Conservation (phyloP, 2,329 filamentous ascomycete genomes). For the Aspergillus neoniger region DNA sequence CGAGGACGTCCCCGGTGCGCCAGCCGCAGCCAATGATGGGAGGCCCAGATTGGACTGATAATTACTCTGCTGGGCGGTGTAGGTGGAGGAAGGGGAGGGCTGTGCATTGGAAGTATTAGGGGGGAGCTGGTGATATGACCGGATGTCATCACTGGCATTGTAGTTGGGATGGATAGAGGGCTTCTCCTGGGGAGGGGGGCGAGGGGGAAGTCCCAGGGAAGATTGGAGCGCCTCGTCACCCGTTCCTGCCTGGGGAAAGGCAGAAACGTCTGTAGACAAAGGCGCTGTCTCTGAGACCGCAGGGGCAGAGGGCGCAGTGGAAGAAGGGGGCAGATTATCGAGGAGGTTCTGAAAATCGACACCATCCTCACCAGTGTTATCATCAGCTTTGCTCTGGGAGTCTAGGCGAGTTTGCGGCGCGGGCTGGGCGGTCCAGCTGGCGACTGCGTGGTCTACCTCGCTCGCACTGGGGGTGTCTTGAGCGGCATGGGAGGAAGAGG, state of each 20-base stretch:
- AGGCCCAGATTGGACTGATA: slow-evolving; percentile 28
- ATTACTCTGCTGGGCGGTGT: slow-evolving; percentile 41
- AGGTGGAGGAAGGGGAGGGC: slow-evolving; percentile 22
- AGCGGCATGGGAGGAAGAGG: slow-evolving; percentile 29
- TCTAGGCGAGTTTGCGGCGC: slow-evolving; percentile 28
- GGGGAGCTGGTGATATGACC: slow-evolving; percentile 42
- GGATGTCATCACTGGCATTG: slow-evolving; percentile 39
- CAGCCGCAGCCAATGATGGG: slow-evolving; percentile 30
- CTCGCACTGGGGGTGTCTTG: slow-evolving; percentile 31
- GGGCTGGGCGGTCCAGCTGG: slow-evolving; percentile 23
- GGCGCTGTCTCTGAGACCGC: slow-evolving; percentile 26
- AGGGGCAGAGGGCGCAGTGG: slow-evolving; percentile 30
- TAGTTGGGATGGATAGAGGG: slow-evolving; percentile 43
- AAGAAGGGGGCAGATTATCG: slow-evolving; percentile 48
- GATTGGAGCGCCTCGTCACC: slow-evolving; percentile 35
- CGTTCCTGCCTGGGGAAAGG: slow-evolving; percentile 30
- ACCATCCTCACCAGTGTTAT: slow-evolving; percentile 36
- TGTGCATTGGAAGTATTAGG: slow-evolving; percentile 31
- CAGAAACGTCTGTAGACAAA: slow-evolving; percentile 30
- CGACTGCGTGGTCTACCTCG: slow-evolving; percentile 33
- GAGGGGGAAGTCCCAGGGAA: slow-evolving; percentile 46
- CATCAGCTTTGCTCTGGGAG: slow-evolving; percentile 22
- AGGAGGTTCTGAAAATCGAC: slow-evolving; percentile 53
- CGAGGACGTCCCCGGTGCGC: slow-evolving; percentile 39
- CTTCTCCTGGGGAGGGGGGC: slow-evolving; percentile 48